Conservation (phyloP, 495 filamentous ascomycete species). For the Xylaria telfairii region DNA sequence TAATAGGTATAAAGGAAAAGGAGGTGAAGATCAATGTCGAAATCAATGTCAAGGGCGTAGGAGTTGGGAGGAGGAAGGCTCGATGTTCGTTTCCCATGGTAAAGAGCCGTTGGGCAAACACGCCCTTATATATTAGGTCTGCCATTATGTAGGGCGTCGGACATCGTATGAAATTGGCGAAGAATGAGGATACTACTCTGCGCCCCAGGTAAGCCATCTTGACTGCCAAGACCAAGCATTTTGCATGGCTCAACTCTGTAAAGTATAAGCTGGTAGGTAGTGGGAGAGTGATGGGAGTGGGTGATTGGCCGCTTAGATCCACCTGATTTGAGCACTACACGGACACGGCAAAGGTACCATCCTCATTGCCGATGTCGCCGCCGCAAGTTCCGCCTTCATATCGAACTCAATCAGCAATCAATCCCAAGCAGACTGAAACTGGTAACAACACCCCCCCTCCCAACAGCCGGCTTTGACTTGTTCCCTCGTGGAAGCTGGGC, state of each 20-base stretch:
- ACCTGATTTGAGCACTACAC: conserved; percentile 6
- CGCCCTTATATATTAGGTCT: not conserved
- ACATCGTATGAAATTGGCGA: no score
- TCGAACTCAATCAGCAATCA: conserved; percentile 18
- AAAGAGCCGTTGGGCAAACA: no score
- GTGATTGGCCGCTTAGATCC: not conserved
- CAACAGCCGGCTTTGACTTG: not conserved
- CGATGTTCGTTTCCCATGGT: not conserved
- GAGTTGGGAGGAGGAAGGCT: not conserved
- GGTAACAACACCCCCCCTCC: not conserved
- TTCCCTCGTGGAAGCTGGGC: not conserved
- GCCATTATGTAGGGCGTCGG: no score
- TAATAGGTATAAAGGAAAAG: not conserved
- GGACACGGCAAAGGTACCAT: conserved; percentile 16
- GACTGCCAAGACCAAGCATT: no score
- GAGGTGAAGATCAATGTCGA: not conserved
- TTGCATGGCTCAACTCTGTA: no score
- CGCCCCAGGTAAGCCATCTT: no score
- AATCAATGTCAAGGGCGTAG: not conserved
- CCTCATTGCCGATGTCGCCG: conserved; percentile 19
- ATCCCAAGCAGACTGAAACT: conserved; percentile 3
- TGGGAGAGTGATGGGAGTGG: no score
- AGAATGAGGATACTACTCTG: no score
- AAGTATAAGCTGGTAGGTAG: no score
- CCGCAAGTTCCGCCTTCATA: conserved; percentile 21